Percentiles rank a stretch among this genome's conserved stretches.
phyloP scores from a whole-genome alignment of 306 rosid species.

The Fragaria nilgerrensis region DNA sequence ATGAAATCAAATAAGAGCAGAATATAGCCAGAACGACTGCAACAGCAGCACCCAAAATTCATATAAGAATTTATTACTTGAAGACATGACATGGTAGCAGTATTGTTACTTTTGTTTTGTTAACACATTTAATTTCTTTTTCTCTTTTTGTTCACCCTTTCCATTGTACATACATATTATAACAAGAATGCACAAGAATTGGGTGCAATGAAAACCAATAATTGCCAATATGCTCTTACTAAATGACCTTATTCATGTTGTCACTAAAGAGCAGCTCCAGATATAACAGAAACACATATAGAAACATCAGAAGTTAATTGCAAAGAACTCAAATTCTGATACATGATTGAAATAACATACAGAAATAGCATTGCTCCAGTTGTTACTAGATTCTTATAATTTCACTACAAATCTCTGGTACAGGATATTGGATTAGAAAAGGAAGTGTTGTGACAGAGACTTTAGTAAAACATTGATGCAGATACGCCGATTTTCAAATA shows the following conservation, averaged over 20 bases:
- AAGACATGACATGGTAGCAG: neutral
- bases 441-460: neutral
- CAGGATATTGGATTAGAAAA: neutral
- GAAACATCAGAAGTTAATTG: neutral
- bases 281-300: neutral
- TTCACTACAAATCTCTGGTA: neutral
- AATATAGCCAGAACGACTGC: neutral
- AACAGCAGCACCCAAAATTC: neutral
- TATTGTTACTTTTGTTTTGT: neutral
- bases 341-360: neutral
- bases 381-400: no score
- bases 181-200: neutral
- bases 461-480: neutral
- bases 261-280: neutral
- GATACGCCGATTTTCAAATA: neutral
- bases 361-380: neutral
- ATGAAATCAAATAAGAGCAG: neutral
- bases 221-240: neutral
- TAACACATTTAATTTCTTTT: neutral
- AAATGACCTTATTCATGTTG: neutral
- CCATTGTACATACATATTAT: neutral
- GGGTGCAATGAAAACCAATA: neutral
- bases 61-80: slow-evolving; percentile 1
- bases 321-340: neutral
- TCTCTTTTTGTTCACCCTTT: neutral